These are phyloP conservation scores for Fusarium tanahbumbuense DNA, from an alignment of 2,329 filamentous ascomycete species.

Conservation along the genomic window DNA sequence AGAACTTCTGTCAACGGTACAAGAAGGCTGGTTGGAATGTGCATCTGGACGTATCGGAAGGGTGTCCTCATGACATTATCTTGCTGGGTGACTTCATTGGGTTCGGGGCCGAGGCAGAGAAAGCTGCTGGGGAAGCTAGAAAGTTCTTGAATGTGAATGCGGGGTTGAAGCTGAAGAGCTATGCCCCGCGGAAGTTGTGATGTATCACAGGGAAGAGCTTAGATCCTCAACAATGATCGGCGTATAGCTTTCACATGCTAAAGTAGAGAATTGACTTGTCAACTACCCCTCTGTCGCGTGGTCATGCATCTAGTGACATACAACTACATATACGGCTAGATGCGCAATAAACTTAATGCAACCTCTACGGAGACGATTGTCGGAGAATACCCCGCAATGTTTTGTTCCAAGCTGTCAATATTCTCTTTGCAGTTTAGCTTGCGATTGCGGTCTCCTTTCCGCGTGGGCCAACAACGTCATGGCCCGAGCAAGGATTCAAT, in stretches of 20 bases:
- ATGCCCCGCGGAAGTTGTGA: background rate
- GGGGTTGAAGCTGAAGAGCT: slow-evolving; percentile 19
- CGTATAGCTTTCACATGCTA: slow-evolving; percentile 18
- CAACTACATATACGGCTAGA: background rate
- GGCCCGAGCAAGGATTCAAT: background rate
- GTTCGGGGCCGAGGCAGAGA: slow-evolving; percentile 34
- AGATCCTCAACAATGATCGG: background rate
- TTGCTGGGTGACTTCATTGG: slow-evolving; percentile 28
- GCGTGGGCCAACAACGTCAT: slow-evolving; percentile 10
- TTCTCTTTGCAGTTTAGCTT: slow-evolving; percentile 30
- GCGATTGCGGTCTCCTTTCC: slow-evolving; percentile 17
- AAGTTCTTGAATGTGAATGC: slow-evolving; percentile 20
- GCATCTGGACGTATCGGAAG: slow-evolving; percentile 27
- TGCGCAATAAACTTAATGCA: background rate
- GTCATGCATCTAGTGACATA: background rate
- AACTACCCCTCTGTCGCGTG: slow-evolving; percentile 18
- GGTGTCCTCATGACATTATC: slow-evolving; percentile 38
- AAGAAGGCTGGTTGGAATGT: slow-evolving; percentile 31
- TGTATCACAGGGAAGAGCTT: background rate
- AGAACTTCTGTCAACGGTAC: slow-evolving; percentile 28
- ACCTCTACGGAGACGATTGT: background rate
- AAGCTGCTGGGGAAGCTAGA: slow-evolving; percentile 26
- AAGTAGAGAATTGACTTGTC: background rate
- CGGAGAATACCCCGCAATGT: slow-evolving; percentile 29
- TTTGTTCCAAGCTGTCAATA: too few relatives aligned